phyloP scores from a whole-genome alignment of 2,329 filamentous ascomycete genomes.

The Alternaria triticina region DNA sequence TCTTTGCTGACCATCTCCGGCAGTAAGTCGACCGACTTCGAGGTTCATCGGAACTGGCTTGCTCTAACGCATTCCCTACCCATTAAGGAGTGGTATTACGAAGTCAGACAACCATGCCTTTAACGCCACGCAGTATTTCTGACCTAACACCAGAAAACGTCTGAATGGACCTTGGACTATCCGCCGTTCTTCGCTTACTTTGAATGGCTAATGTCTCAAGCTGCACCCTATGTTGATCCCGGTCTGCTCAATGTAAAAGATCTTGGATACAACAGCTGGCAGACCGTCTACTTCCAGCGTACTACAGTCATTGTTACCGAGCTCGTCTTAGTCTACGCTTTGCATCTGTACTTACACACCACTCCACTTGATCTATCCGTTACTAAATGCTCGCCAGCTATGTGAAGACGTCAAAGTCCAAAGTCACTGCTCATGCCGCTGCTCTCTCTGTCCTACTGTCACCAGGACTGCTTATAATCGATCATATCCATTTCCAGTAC shows the following conservation, averaged over 20 bases:
- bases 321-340: constrained; percentile 79
- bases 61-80: constrained; percentile 92
- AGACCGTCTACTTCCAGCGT: constrained; percentile 92
- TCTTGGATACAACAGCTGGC: constrained; percentile 87
- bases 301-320: constrained; percentile 87
- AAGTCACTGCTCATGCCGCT: constrained; percentile 79
- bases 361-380: neutral
- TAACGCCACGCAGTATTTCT: neutral
- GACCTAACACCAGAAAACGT: constrained; percentile 69
- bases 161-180: constrained; percentile 99
- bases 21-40: constrained; percentile 98
- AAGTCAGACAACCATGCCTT: constrained; percentile 56
- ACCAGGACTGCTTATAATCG: constrained; percentile 92
- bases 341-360: constrained; percentile 67
- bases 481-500: constrained; percentile 99
- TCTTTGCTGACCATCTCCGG: constrained; percentile 33
- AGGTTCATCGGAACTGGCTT: constrained; percentile 98
- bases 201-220: constrained; percentile 88
- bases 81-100: constrained; percentile 90
- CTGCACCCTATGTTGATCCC: constrained; percentile 77
- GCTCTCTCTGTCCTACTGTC: constrained; percentile 90
- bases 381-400: constrained; percentile 61
- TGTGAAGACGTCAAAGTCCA: constrained; percentile 75
- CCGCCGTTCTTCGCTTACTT: constrained; percentile 98
- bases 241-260: constrained; percentile 82